phyloP scores from a whole-genome alignment of 2,329 filamentous ascomycete species.

The Nemania sp. region DNA sequence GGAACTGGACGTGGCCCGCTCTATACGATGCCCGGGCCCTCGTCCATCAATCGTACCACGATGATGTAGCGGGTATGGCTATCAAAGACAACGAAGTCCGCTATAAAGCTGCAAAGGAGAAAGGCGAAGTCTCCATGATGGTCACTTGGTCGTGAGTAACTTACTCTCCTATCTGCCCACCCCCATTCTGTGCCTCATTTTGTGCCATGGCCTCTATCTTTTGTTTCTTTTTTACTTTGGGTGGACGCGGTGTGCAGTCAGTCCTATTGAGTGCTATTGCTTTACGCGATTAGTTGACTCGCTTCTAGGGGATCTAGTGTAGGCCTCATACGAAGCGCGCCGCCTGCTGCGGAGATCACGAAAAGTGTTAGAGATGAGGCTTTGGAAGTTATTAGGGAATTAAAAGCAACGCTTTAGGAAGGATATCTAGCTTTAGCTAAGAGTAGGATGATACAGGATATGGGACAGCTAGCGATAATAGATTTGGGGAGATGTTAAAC shows the following conservation, averaged over 20 bases:
- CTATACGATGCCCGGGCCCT: slow-evolving; percentile 51
- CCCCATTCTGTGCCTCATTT: too few species aligned
- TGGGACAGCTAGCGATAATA: not conserved
- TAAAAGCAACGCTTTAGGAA: slow-evolving; percentile 1
- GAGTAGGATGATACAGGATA: too few species aligned
- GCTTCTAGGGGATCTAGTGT: slow-evolving; percentile 48
- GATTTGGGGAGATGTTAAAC: not conserved
- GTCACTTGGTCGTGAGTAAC: slow-evolving; percentile 52
- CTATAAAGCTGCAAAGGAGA: slow-evolving; percentile 44
- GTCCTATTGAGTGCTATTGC: too few species aligned
- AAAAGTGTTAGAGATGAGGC: slow-evolving; percentile 45
- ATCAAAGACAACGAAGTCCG: slow-evolving; percentile 47
- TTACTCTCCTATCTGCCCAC: not conserved
- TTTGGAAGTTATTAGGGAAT: slow-evolving; percentile 38
- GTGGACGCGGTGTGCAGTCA: too few species aligned
- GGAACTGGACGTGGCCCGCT: slow-evolving; percentile 47
- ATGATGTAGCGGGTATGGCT: slow-evolving; percentile 44
- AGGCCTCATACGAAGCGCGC: slow-evolving; percentile 46
- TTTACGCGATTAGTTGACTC: slow-evolving; percentile 4
- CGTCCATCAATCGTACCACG: slow-evolving; percentile 45
- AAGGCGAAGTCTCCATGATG: slow-evolving; percentile 46
- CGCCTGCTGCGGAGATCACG: slow-evolving; percentile 49
- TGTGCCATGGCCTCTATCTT: too few species aligned
- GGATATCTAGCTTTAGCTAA: too few species aligned
- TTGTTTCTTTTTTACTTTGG: too few species aligned